Base-by-base conservation (phyloP, 2,329 filamentous ascomycete genomes). In the Orbilia brochopaga region DNA sequence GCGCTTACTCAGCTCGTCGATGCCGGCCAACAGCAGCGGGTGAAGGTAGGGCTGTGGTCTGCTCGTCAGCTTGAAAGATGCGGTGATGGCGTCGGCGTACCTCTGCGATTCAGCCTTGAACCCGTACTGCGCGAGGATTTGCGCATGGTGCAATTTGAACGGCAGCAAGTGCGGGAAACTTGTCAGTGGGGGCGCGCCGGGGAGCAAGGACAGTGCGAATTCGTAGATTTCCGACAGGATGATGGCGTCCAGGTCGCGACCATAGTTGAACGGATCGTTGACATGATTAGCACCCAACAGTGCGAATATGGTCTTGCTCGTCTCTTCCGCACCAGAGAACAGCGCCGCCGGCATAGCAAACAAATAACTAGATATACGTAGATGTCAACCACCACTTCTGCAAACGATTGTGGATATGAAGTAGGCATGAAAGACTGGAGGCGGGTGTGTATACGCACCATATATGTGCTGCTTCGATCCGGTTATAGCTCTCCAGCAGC, bases 211-310 rank as follows among this genome's bases (percentile, higher is more conserved):
- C 10, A 91, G 82, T 0, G 90, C 92, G 78, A 91, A 97, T 78
- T 99, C 94, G 77, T 95, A 97, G 0, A 96, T 87, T 79, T 99
- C 94, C 46, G 91, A 97, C n/a, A 99, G 85, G 56, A 97, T 83
- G n/a, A 97, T 86, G 2, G 91, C 86, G 78, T 97, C 92, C 5
- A 90, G 84, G 76, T 97, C 92, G 74, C 88, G 87, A 59, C 88
- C 87, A 73, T 92, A 88, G 56, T 90, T 87, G 57, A 88, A 85
- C 5, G 87, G 85, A 69, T 89, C 85, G 53, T 85, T 85, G 69
- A 85, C 84, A 79, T 96, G 91, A 78, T 97, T 90, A 13, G 89
- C 89, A 15, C 94, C 93, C 21, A 99, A 83, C 6, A 97, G 85
- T 4, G 94, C 90, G 75, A 97, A 89, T 13, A 60, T 60, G 76